A percentile compares a stretch with the other conserved stretches of the same genome.
Evolutionary conservation across 192 early-diverging fungal species (phyloP).

Genomic region (Linnemannia elongata): DNA sequence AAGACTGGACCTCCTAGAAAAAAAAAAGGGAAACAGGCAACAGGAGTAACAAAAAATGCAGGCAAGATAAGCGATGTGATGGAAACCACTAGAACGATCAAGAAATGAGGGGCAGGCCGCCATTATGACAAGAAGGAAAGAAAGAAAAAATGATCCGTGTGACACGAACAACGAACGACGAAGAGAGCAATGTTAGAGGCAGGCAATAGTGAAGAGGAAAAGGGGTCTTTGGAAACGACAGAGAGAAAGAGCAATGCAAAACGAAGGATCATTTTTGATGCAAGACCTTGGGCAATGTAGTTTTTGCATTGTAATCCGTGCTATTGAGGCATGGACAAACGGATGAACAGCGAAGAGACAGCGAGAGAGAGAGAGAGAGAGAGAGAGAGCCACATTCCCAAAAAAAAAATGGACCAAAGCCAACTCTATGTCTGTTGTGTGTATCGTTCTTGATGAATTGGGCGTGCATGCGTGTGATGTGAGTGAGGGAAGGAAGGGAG

Average conservation of each 20-base stretch:
- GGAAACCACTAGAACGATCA: not conserved
- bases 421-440: too few species aligned
- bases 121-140: too few species aligned
- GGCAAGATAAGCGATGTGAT: not conserved
- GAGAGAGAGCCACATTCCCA: not conserved
- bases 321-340: not conserved
- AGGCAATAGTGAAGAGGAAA: not conserved
- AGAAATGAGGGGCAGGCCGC: too few species aligned
- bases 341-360: too few species aligned
- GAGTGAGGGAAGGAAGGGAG: not conserved
- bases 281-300: not conserved
- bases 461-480: conserved; percentile 1
- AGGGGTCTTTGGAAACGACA: not conserved
- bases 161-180: too few species aligned
- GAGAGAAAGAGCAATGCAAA: not conserved
- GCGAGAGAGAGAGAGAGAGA: not conserved
- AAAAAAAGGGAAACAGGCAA: not conserved
- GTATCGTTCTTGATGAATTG: not conserved
- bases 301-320: not conserved
- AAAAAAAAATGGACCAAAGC: not conserved
- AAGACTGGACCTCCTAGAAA: not conserved
- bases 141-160: too few species aligned
- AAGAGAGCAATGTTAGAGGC: too few species aligned
- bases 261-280: not conserved
- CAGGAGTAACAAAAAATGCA: not conserved